Base-by-base conservation (phyloP, 2,329 filamentous ascomycete genomes). In the Xylaria arbuscula region DNA sequence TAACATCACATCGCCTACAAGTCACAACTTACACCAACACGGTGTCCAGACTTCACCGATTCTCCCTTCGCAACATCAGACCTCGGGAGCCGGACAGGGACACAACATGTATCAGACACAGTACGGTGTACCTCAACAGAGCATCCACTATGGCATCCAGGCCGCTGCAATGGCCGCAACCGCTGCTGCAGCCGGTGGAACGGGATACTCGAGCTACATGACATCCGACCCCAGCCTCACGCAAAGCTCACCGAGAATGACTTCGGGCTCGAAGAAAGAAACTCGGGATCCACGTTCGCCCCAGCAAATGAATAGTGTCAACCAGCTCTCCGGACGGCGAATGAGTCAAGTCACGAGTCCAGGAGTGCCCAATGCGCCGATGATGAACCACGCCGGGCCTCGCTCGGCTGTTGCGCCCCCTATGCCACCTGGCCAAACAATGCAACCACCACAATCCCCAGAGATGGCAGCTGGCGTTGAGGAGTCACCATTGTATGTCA, bases 401-500 rank as follows among this genome's bases (percentile, higher is more conserved):
- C 83, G 87, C 34, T 80, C 84, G 10, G 81, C 83, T 1, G 86
- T 87, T 17, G 80, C 81, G 40, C 86, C 89, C 68, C 89, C 90
- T 55, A 88, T 89, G 83, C 81, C 86, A 10, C 83, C 88, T 10
- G 85, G 87, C 9, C 91, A 91, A 77, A 85, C 87, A 71, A 90
- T 91, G 81, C 89, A 89, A 67, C 88, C 88, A 54, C 88, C 89
- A 3, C 90, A 93, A 70, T 95, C 93, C 0, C 93, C 93, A 8
- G 94, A 98, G 78, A 89, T 96, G 75, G 87, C 92, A 0, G 84
- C 91, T 2, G 85, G 87, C 15, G 87, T 87, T 15, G 96, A 98
- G 79, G 96, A 99, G 78, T 95, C 95, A 0, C 96, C 96, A 0
- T 84, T 99, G 0, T 99, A 99, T 75, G 96, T 99, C 76, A 99